Base-by-base conservation (phyloP, 1,284 basidiomycete genomes). In the Ustilago curta region DNA sequence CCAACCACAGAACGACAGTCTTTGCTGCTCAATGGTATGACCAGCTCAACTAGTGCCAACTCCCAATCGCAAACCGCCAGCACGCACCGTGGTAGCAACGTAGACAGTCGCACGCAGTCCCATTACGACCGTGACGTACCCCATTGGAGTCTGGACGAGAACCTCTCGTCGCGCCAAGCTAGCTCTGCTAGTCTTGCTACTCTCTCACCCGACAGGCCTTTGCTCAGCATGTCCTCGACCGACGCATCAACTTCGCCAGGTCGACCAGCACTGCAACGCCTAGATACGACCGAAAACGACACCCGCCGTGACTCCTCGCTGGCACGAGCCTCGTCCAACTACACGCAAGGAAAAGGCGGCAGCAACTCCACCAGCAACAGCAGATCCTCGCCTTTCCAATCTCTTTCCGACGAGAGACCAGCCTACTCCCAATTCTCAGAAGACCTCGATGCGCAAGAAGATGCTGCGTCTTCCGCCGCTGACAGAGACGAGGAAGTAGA, bases 401-500 rank as follows among this genome's bases (percentile, higher is more conserved):
- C 35, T 2, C 29, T 27, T 8, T 31, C 59, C 12, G 65, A 67
- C 19, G 63, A 70, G 8, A 29, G 74, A 4, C 74, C 74, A 3
- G 57, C 70, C n/a, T 77, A 77, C 52, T 72, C 75, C 18, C 70
- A 70, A 23, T 73, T 77, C 37, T 52, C 66, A 1, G 70, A 73
- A 16, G 75, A 77, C n/a, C 53, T 70, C 18, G 75, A 77, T 40
- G 70, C 66, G 6, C 66, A 70, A 27, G 75, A 77, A 49, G 75
- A 77, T 27, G 70, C 68, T 12, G 68, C 59, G 12, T 68, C 70
- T 8, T 62, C 61, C 9, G 66, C 70, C 27, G 70, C 65, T 25
- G 77, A 74, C 29, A 55, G 60, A 19, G 79, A 81, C 48, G 77
- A 79, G 23, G 77, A 81, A 44, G 73, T 79, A 8, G 79, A 81